Evolutionary conservation across 108 stramenopile species (phyloP).

Genomic region (Parietichytrium sp.): DNA sequence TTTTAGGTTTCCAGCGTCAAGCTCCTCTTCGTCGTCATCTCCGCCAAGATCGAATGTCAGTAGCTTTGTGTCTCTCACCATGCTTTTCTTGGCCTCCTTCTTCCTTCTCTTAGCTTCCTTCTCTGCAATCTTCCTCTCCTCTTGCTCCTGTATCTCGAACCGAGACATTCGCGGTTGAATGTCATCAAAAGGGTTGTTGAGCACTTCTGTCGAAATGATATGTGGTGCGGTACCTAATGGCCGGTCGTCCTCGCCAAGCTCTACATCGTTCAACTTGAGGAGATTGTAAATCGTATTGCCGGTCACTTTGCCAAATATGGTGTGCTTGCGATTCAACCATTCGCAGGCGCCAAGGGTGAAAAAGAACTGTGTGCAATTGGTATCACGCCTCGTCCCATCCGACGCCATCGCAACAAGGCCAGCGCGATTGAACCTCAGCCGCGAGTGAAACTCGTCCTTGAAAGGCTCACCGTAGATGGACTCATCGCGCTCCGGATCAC

Average conservation of each 20-base stretch:
- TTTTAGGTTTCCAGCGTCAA: too few relatives aligned
- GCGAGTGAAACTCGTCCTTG: constrained; percentile 75
- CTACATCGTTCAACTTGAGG: constrained; percentile 76
- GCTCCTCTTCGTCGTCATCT: too few relatives aligned
- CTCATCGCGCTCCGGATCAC: constrained; percentile 68
- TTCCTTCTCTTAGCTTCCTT: constrained; percentile 39
- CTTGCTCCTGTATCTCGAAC: constrained; percentile 1
- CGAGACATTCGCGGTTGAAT: constrained; percentile 64
- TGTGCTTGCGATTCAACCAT: constrained; percentile 83
- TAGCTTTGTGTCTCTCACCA: too few relatives aligned
- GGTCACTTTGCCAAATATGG: constrained; percentile 79
- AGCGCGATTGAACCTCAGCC: constrained; percentile 84
- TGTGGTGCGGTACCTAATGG: constrained; percentile 49
- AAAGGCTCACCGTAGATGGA: constrained; percentile 51
- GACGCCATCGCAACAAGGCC: constrained; percentile 88
- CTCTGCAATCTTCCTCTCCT: constrained; percentile 43
- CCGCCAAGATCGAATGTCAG: too few relatives aligned
- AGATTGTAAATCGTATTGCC: constrained; percentile 92
- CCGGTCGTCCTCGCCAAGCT: constrained; percentile 64
- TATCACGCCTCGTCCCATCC: constrained; percentile 53
- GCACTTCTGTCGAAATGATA: constrained; percentile 72
- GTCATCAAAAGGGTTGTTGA: constrained; percentile 78
- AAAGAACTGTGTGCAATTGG: constrained; percentile 88
- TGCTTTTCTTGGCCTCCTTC: constrained; percentile 43
- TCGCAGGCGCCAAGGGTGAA: constrained; percentile 83